Conservation (phyloP, 2,329 filamentous ascomycete species). For the Xylaria sp. region DNA sequence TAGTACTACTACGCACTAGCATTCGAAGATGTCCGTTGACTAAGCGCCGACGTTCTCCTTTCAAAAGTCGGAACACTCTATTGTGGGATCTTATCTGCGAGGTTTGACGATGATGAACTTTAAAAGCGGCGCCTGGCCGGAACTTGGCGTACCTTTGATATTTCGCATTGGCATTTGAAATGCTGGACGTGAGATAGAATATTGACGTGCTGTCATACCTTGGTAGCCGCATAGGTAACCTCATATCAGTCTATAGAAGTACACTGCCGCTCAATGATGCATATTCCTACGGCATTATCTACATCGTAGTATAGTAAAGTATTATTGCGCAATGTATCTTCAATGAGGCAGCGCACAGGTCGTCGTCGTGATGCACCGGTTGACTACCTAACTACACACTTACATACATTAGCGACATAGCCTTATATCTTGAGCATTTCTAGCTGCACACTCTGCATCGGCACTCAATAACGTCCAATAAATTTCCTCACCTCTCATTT, state of each 20-base stretch:
- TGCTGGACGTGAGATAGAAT: not conserved
- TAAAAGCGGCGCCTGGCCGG: not conserved
- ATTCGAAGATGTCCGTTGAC: not conserved
- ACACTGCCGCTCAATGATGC: not conserved
- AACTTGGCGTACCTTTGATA: not conserved
- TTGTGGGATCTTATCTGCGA: not conserved
- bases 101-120: not conserved
- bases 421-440: not conserved
- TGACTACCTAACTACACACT: not conserved
- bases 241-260: not conserved
- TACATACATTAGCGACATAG: not conserved
- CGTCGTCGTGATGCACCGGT: not conserved
- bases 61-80: not conserved
- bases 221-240: conserved; percentile 3
- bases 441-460: not conserved
- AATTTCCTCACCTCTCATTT: not conserved
- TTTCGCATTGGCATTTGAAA: not conserved
- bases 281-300: not conserved
- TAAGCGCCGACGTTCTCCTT: not conserved
- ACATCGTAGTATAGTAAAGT: not conserved
- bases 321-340: not conserved
- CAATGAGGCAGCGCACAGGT: not conserved
- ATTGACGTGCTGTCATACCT: not conserved
- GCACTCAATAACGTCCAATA: conserved; percentile 1
- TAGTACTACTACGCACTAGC: not conserved